Conservation (phyloP, 2,329 filamentous ascomycete species). For the Fusarium xyrophilum region DNA sequence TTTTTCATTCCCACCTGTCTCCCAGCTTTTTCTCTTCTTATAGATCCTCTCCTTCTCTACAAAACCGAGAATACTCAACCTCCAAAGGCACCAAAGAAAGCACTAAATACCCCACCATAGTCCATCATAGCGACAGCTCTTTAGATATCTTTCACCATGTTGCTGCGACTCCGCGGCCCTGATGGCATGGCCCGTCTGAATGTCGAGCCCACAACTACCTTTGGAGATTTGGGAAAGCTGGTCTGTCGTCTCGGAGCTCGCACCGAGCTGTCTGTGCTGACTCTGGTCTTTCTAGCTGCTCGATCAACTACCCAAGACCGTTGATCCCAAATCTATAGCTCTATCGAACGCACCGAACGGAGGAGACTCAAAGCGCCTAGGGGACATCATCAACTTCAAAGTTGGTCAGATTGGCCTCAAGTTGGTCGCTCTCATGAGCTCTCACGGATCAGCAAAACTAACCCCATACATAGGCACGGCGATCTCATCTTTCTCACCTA, state of each 20-base stretch:
- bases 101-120: conserved; percentile 23
- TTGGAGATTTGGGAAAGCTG: conserved; percentile 65
- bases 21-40: neutral
- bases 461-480: conserved; percentile 66
- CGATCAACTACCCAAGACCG: conserved; percentile 65
- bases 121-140: conserved; percentile 8
- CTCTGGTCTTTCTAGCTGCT: conserved; percentile 55
- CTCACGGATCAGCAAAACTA: conserved; percentile 1
- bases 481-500: conserved; percentile 91
- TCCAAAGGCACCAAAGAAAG: conserved; percentile 1
- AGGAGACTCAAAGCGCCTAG: conserved; percentile 64
- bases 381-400: conserved; percentile 63
- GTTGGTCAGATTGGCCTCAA: conserved; percentile 66
- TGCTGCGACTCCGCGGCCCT: conserved; percentile 86
- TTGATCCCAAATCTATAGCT: conserved; percentile 65
- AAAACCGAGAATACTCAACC: neutral
- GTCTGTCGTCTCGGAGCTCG: conserved; percentile 46
- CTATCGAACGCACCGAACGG: conserved; percentile 68
- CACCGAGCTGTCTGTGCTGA: conserved; percentile 21
- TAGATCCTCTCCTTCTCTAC: neutral
- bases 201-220: conserved; percentile 76
- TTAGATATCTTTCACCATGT: conserved; percentile 60
- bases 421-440: conserved; percentile 47
- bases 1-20: neutral
- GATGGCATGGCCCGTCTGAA: conserved; percentile 91